These are phyloP conservation scores for Chlamydomonas sp. DNA, from an alignment of 139 green algal species.

Conservation along the genomic window DNA sequence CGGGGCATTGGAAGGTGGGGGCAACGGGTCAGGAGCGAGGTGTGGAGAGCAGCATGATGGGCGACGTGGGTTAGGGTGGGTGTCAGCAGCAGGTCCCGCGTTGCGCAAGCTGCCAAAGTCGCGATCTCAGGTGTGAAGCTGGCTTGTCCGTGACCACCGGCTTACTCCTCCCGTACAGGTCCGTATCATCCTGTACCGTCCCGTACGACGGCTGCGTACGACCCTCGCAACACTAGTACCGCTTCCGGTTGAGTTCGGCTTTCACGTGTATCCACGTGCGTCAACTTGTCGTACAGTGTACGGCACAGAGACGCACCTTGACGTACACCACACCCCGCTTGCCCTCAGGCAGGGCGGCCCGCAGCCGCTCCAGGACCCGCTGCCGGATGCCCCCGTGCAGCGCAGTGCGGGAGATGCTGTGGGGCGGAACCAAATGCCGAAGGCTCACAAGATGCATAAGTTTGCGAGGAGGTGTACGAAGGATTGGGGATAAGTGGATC, in stretches of 20 bases:
- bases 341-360: conserved; percentile 17
- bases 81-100: too few relatives aligned
- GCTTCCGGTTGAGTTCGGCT: background rate
- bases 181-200: too few relatives aligned
- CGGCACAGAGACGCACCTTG: conserved; percentile 41
- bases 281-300: too few relatives aligned
- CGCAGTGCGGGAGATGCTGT: conserved; percentile 60
- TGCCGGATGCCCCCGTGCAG: conserved; percentile 61
- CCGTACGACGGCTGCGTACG: too few relatives aligned
- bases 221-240: background rate
- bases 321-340: conserved; percentile 61
- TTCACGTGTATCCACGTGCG: background rate
- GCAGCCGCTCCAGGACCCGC: conserved; percentile 47
- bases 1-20: too few relatives aligned
- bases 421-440: background rate
- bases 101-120: too few relatives aligned
- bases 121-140: too few relatives aligned
- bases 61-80: too few relatives aligned
- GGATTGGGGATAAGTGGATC: background rate
- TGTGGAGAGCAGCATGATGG: too few relatives aligned
- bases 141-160: too few relatives aligned
- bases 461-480: background rate
- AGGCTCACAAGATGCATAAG: background rate
- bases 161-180: too few relatives aligned
- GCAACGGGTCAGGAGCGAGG: too few relatives aligned